Percentiles rank a stretch among this genome's conserved stretches.
Conservation (phyloP, 2,329 filamentous ascomycete species). For the Verticillium nubilum region DNA sequence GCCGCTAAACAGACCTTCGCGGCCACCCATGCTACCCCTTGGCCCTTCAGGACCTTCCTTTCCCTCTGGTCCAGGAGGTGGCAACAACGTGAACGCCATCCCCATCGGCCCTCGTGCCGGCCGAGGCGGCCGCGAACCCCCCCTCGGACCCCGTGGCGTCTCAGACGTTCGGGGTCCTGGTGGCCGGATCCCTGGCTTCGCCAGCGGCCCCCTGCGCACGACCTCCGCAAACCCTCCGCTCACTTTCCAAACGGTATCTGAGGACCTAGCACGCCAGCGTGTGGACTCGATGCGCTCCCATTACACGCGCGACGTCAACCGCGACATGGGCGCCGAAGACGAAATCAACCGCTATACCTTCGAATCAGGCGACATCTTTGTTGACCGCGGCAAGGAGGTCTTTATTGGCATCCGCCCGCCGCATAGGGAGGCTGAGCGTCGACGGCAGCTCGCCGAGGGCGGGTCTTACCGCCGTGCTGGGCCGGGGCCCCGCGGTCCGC, state of each 20-base stretch:
- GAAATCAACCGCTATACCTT: constrained; percentile 68
- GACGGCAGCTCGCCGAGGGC: constrained; percentile 15
- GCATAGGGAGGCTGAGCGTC: constrained; percentile 40
- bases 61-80: constrained; percentile 7
- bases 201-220: constrained; percentile 17
- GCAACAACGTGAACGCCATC: constrained; percentile 23
- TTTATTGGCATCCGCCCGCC: constrained; percentile 60
- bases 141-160: not conserved
- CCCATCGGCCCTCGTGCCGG: constrained; percentile 28
- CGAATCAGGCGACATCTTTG: constrained; percentile 58
- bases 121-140: not conserved
- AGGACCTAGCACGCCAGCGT: constrained; percentile 59
- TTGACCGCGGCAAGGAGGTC: constrained; percentile 68
- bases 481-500: not conserved
- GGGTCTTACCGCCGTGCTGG: constrained; percentile 4
- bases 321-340: constrained; percentile 38
- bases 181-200: constrained; percentile 11
- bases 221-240: constrained; percentile 39
- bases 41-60: constrained; percentile 5
- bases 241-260: constrained; percentile 52
- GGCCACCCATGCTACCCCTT: constrained; percentile 5
- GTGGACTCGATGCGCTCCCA: constrained; percentile 49
- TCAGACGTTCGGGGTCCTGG: not conserved
- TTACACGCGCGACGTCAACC: constrained; percentile 35
- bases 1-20: constrained; percentile 5